phyloP scores from a whole-genome alignment of 257 asterid genomes.

The Petrea volubilis region DNA sequence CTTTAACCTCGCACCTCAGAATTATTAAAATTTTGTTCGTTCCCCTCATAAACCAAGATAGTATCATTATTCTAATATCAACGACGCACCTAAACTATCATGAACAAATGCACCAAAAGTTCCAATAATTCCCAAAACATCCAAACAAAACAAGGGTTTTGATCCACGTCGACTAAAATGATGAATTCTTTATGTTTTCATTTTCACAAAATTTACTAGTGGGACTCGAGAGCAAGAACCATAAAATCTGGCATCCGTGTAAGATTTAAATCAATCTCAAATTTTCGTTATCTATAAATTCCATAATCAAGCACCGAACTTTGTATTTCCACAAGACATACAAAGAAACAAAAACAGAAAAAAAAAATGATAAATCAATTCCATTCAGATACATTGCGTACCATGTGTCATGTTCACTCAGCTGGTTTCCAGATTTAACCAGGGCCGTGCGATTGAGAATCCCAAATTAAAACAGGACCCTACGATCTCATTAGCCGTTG shows the following conservation, averaged over 20 bases:
- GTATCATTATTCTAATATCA: neutral
- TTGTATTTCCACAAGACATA: neutral
- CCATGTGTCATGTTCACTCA: neutral
- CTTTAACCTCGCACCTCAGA: neutral
- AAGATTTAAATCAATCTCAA: neutral
- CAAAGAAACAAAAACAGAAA: too few species aligned
- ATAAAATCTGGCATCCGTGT: neutral
- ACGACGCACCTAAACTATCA: neutral
- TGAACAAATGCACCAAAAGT: neutral
- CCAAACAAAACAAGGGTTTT: neutral
- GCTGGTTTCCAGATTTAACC: too few species aligned
- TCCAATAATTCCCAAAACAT: too few species aligned
- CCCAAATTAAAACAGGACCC: too few species aligned
- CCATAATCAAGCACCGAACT: conserved; percentile 29
- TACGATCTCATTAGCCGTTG: too few species aligned
- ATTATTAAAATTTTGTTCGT: neutral
- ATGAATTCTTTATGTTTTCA: too few species aligned
- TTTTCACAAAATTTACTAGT: neutral
- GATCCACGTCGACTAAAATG: neutral
- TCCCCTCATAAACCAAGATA: neutral
- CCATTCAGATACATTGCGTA: too few species aligned
- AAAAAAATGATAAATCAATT: neutral
- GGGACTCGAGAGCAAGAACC: neutral
- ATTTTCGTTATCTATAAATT: neutral
- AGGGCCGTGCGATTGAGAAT: too few species aligned